phyloP scores from a whole-genome alignment of 768 basidiomycete species.

The Calocybe indica region DNA sequence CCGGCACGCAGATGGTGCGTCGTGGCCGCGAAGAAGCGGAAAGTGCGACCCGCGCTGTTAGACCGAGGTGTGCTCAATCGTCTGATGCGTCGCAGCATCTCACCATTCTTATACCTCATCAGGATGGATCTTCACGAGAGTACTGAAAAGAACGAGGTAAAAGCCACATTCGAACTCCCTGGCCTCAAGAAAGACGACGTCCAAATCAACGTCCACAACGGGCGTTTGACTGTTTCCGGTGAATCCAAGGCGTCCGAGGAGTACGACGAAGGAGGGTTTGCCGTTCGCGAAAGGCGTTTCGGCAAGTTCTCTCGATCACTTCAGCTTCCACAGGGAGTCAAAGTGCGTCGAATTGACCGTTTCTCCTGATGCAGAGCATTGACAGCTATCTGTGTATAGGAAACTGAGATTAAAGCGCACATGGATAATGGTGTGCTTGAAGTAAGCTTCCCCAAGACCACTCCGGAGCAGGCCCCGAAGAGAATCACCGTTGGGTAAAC shows the following conservation, averaged over 20 bases:
- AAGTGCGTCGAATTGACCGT: constrained; percentile 22
- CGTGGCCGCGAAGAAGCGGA: constrained; percentile 5
- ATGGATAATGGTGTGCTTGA: constrained; percentile 43
- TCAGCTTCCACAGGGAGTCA: constrained; percentile 41
- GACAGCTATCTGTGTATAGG: constrained; percentile 14
- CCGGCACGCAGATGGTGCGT: constrained; percentile 7
- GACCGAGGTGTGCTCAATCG: constrained; percentile 12
- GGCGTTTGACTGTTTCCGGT: constrained; percentile 41
- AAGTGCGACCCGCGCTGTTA: constrained; percentile 10
- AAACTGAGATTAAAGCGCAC: constrained; percentile 39
- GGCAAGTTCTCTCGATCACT: constrained; percentile 45
- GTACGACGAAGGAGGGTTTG: constrained; percentile 29
- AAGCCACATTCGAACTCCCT: constrained; percentile 51
- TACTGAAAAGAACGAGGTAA: constrained; percentile 32
- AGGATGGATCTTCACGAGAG: constrained; percentile 48
- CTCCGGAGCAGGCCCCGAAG: constrained; percentile 35
- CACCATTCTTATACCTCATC: not conserved
- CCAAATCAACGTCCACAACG: constrained; percentile 39
- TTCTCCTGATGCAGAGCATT: not conserved
- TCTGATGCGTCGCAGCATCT: not conserved
- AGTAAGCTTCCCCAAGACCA: constrained; percentile 41
- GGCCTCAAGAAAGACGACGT: constrained; percentile 46
- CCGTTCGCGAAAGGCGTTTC: constrained; percentile 38
- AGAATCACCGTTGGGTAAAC: constrained; percentile 29
- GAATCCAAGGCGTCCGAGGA: constrained; percentile 26